Evolutionary conservation across 306 rosid species (phyloP).

Genomic region (Trifolium fragiferum): DNA sequence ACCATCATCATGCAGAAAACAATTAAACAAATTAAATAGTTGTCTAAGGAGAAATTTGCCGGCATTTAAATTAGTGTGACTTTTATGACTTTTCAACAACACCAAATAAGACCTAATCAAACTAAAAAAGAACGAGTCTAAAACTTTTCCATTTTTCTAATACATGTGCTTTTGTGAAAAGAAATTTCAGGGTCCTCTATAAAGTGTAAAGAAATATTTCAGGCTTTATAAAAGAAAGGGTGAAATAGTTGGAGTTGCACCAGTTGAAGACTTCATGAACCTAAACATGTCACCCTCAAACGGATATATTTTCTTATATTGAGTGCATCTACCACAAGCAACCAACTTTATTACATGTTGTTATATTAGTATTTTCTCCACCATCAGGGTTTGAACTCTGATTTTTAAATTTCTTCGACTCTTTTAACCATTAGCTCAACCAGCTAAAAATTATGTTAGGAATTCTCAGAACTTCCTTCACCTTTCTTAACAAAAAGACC

Average conservation of each 20-base stretch:
- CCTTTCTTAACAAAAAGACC: conserved; percentile 45
- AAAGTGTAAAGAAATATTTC: background rate
- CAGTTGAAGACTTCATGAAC: background rate
- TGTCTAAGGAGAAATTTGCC: background rate
- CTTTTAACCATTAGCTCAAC: background rate
- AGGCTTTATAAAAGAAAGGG: background rate
- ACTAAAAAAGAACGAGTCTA: background rate
- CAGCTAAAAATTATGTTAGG: background rate
- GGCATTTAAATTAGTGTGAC: background rate
- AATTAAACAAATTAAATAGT: background rate
- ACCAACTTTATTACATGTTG: background rate
- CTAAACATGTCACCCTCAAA: background rate
- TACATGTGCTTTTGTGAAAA: background rate
- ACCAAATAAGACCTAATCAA: conserved; percentile 21
- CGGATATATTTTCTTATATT: background rate
- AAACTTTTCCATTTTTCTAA: background rate
- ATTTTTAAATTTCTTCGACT: background rate
- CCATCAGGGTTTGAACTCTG: background rate
- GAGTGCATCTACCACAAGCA: background rate
- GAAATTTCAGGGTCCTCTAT: background rate
- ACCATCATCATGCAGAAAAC: background rate
- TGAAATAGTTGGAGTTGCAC: background rate
- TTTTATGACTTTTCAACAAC: conserved; percentile 12
- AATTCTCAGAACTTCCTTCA: conserved; percentile 34
- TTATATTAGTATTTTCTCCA: background rate